Evolutionary conservation across 495 filamentous ascomycete genomes (phyloP).

Genomic region (Penicillium fimorum): DNA sequence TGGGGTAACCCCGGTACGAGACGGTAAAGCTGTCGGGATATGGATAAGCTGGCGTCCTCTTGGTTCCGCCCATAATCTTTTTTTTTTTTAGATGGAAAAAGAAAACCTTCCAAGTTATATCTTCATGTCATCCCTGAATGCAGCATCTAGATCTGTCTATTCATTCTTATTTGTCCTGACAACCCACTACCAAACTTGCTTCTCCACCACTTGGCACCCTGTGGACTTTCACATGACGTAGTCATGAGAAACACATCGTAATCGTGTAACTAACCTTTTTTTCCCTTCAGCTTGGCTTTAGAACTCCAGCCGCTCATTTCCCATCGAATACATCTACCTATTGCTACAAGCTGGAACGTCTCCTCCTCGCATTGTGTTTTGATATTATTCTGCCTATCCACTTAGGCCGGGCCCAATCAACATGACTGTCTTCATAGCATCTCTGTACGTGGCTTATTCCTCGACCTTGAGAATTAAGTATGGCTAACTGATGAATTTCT

Average conservation of each 20-base stretch:
- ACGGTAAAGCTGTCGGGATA: conserved; percentile 4
- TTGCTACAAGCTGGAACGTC: not conserved
- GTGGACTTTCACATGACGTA: conserved; percentile 40
- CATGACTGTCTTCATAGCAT: conserved; percentile 82
- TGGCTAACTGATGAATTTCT: conserved; percentile 2
- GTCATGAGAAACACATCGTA: conserved; percentile 35
- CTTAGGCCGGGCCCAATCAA: conserved; percentile 26
- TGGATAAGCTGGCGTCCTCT: not conserved
- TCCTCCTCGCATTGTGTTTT: not conserved
- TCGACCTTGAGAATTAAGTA: not conserved
- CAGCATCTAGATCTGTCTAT: not conserved
- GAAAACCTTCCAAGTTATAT: not conserved
- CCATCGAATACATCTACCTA: not conserved
- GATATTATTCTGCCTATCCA: conserved; percentile 14
- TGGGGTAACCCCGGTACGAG: conserved; percentile 11
- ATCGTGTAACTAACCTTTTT: conserved; percentile 28
- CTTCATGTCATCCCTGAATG: not conserved
- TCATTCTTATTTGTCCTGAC: not conserved
- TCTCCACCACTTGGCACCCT: conserved; percentile 4
- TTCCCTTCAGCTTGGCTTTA: conserved; percentile 16
- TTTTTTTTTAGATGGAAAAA: not conserved
- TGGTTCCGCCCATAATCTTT: not conserved
- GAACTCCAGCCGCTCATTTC: conserved; percentile 2
- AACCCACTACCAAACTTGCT: conserved; percentile 8
- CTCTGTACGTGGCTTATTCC: conserved; percentile 60